A percentile compares a stretch with the other conserved stretches of the same genome.
Conservation (phyloP, 805 yeast species). For the Candida sonorensis region DNA sequence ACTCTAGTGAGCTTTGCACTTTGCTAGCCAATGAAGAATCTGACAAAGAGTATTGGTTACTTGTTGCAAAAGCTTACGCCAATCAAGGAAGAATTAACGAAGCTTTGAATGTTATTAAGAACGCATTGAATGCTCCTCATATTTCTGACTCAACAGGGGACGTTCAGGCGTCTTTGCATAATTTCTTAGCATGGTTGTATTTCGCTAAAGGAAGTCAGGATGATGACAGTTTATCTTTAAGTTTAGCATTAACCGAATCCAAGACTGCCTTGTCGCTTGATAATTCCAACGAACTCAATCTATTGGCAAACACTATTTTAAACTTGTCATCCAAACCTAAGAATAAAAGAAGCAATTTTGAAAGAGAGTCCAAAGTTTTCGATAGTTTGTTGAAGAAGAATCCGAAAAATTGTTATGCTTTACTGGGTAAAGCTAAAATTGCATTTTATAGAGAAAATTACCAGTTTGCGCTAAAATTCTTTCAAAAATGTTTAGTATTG, state of each 20-base stretch:
- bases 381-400: constrained; percentile 53
- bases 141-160: constrained; percentile 27
- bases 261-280: constrained; percentile 44
- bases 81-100: constrained; percentile 50
- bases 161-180: constrained; percentile 47
- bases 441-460: constrained; percentile 68
- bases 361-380: constrained; percentile 62
- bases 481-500: constrained; percentile 72
- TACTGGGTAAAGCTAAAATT: constrained; percentile 79
- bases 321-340: constrained; percentile 59
- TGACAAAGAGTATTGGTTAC: constrained; percentile 72
- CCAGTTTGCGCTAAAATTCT: constrained; percentile 65
- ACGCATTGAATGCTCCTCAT: constrained; percentile 42
- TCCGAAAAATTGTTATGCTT: constrained; percentile 63
- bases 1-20: constrained; percentile 74
- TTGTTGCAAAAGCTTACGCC: constrained; percentile 76
- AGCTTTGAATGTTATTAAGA: constrained; percentile 54
- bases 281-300: constrained; percentile 39
- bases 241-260: constrained; percentile 23
- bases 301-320: constrained; percentile 61
- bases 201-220: constrained; percentile 35
- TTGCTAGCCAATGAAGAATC: constrained; percentile 78
- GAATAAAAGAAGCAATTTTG: constrained; percentile 53
- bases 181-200: constrained; percentile 70
- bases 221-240: constrained; percentile 16